Evolutionary conservation across 140 eudicot genomes (phyloP).

Genomic region (Erigeron philadelphicus): DNA sequence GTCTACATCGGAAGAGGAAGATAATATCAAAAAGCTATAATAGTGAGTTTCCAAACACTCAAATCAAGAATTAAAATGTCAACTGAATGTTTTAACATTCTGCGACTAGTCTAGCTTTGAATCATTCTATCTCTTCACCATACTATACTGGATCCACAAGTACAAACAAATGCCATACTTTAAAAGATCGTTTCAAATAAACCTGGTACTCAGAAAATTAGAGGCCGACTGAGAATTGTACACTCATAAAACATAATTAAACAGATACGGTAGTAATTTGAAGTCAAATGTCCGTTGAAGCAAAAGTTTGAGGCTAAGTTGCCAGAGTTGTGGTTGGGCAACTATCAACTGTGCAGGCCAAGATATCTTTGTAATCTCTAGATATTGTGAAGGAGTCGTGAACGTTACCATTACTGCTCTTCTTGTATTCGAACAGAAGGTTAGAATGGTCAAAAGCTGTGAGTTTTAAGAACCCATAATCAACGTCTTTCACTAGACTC

Average conservation of each 20-base stretch:
- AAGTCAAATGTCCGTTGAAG: conserved; percentile 18
- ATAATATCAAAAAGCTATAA: not conserved
- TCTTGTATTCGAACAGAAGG: conserved; percentile 60
- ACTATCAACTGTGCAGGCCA: conserved; percentile 54
- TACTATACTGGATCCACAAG: conserved; percentile 3
- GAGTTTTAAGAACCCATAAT: conserved; percentile 54
- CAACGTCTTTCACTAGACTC: conserved; percentile 55
- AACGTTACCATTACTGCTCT: conserved; percentile 56
- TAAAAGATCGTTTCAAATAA: not conserved
- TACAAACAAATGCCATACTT: not conserved
- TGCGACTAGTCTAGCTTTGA: not conserved
- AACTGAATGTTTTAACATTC: not conserved
- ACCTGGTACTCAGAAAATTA: conserved; percentile 1
- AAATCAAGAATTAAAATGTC: not conserved
- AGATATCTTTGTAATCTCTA: conserved; percentile 51
- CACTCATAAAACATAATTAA: conserved; percentile 6
- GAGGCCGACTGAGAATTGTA: not conserved
- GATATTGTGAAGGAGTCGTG: conserved; percentile 55
- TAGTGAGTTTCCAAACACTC: not conserved
- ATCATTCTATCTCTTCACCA: not conserved
- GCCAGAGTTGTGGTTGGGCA: conserved; percentile 48
- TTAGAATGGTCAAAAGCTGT: conserved; percentile 59
- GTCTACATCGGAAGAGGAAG: not conserved
- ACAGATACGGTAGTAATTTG: conserved; percentile 8
- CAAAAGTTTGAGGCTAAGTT: conserved; percentile 29